Conservation (phyloP, 1,284 basidiomycete species). For the Salmacisia buchloeana region DNA sequence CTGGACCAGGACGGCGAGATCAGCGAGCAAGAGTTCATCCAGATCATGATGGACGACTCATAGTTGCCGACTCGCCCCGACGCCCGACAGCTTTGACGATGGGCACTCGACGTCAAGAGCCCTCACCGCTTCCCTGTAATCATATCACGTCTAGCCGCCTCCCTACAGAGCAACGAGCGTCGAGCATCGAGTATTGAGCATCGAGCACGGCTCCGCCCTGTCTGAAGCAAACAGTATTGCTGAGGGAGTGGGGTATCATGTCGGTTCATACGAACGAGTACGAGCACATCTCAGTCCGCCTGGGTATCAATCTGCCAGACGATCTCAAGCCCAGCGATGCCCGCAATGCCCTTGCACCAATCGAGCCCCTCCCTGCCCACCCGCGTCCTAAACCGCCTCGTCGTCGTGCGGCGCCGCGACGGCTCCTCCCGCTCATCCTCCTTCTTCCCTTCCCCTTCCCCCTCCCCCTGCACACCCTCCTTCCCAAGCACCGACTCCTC, state of each 20-base stretch:
- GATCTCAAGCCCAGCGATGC: background rate
- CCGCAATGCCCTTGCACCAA: conserved; percentile 4
- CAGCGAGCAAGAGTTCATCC: conserved; percentile 85
- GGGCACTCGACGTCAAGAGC: no score
- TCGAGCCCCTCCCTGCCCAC: background rate
- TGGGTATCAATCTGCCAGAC: conserved; percentile 5
- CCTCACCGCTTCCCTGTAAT: no score
- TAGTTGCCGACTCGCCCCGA: conserved; percentile 18
- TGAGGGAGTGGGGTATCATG: no score
- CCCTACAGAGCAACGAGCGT: no score
- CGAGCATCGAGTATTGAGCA: no score
- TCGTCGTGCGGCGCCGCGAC: background rate
- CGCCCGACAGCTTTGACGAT: background rate
- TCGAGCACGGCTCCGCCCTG: no score
- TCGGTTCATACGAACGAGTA: no score
- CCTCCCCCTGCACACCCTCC: background rate
- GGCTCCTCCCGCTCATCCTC: background rate
- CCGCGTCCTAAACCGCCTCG: background rate
- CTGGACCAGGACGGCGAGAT: conserved; percentile 98
- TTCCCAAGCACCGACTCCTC: background rate
- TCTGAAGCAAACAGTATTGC: no score
- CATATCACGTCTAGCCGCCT: no score
- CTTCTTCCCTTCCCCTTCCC: background rate
- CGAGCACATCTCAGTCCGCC: no score
- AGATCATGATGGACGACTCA: conserved; percentile 89